Conservation (phyloP, 1,284 basidiomycete genomes). For the Trichosporon coremiiforme region DNA sequence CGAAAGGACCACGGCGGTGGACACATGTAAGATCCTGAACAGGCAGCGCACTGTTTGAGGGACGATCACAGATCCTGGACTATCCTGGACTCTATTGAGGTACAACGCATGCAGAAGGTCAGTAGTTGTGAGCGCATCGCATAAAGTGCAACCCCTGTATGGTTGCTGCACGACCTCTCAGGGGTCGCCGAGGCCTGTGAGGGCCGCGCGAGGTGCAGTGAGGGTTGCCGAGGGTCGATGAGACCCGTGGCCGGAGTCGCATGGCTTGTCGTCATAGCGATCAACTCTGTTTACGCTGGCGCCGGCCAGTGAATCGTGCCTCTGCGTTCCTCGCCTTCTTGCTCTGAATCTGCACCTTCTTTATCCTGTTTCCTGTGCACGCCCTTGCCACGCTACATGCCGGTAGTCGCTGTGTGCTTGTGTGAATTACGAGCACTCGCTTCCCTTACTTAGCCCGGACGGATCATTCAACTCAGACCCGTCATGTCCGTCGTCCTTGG, state of each 20-base stretch:
- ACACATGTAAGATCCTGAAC: neutral
- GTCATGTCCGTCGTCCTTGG: neutral
- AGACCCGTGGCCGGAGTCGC: neutral
- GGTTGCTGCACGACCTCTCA: neutral
- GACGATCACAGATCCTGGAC: neutral
- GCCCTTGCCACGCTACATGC: neutral
- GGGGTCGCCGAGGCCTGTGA: neutral
- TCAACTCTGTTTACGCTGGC: neutral
- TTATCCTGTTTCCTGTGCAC: neutral
- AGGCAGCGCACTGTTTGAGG: neutral
- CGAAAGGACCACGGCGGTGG: neutral
- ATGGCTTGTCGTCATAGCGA: conserved; percentile 7
- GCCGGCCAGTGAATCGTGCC: neutral
- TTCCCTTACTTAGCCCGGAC: neutral
- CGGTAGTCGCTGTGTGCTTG: conserved; percentile 2
- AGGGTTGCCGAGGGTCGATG: neutral
- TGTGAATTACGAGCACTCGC: neutral
- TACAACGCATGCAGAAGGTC: neutral
- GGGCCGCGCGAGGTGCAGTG: neutral
- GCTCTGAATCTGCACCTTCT: neutral
- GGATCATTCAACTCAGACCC: neutral
- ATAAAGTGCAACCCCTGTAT: neutral
- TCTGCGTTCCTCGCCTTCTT: neutral
- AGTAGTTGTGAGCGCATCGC: neutral
- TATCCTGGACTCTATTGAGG: too few relatives aligned